Conservation (phyloP, 306 rosid species). For the Sicyos edulis region DNA sequence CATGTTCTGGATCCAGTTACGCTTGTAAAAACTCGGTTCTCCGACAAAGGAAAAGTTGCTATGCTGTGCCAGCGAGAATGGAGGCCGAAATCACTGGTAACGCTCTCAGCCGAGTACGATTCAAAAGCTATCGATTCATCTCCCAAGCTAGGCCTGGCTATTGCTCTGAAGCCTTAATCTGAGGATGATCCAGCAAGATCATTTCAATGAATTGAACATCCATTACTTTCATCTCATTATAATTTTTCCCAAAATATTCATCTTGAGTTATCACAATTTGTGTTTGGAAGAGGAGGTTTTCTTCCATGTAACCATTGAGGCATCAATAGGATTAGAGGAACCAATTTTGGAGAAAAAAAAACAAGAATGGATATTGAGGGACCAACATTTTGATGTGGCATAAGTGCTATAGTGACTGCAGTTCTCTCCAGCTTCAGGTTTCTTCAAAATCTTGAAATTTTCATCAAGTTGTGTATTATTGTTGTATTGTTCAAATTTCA, state of each 20-base stretch:
- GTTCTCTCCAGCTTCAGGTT: slow-evolving; percentile 11
- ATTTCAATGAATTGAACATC: background rate
- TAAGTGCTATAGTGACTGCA: slow-evolving; percentile 5
- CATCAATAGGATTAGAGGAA: slow-evolving; percentile 9
- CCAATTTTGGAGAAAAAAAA: slow-evolving; percentile 2
- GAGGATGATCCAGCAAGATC: background rate
- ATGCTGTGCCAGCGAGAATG: slow-evolving; percentile 71
- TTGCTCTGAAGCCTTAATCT: slow-evolving; percentile 70
- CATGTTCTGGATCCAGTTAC: slow-evolving; percentile 51
- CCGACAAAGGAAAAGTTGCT: slow-evolving; percentile 67
- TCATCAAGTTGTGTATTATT: background rate
- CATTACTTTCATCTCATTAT: background rate
- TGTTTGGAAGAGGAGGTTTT: slow-evolving; percentile 14
- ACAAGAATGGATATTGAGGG: background rate
- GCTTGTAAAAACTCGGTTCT: slow-evolving; percentile 59
- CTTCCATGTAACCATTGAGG: slow-evolving; percentile 16
- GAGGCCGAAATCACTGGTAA: slow-evolving; percentile 84
- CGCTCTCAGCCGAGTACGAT: slow-evolving; percentile 77
- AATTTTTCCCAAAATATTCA: slow-evolving; percentile 9
- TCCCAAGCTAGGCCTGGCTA: slow-evolving; percentile 76
- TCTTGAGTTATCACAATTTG: background rate
- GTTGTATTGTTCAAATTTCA: slow-evolving; percentile 6
- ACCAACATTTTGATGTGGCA: slow-evolving; percentile 11
- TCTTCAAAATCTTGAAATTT: background rate
- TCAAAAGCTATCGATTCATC: slow-evolving; percentile 48